Percentiles rank a stretch among this genome's conserved stretches.
These are phyloP conservation scores for Xylariaceae sp. DNA, from an alignment of 2,329 filamentous ascomycete genomes.

Conservation along the genomic window DNA sequence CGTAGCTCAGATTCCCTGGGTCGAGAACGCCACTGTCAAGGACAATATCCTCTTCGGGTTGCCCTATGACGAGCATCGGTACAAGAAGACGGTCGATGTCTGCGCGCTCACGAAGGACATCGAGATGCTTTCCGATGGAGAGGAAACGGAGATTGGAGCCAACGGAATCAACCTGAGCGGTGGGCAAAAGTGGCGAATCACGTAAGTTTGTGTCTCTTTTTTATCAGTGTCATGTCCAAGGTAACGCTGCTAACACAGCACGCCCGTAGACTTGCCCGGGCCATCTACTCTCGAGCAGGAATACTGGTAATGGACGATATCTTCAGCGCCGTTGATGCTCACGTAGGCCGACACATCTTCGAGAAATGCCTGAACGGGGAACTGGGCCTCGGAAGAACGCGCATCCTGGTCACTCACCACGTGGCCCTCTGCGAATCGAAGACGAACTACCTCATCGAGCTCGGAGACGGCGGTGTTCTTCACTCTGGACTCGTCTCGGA, in stretches of 20 bases:
- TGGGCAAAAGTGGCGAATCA: constrained; percentile 78
- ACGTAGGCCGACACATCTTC: constrained; percentile 74
- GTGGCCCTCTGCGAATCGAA: constrained; percentile 64
- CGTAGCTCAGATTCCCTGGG: constrained; percentile 77
- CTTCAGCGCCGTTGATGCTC: constrained; percentile 76
- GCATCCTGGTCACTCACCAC: constrained; percentile 77
- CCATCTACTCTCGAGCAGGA: constrained; percentile 72
- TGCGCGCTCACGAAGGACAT: constrained; percentile 74
- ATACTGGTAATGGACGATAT: constrained; percentile 78
- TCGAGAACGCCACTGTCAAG: constrained; percentile 73
- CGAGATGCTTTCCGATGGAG: constrained; percentile 69
- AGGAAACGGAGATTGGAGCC: constrained; percentile 74
- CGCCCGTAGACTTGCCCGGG: constrained; percentile 56
- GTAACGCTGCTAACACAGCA: constrained; percentile 9
- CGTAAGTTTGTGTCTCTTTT: constrained; percentile 30
- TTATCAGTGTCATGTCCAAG: neutral
- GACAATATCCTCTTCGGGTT: constrained; percentile 77
- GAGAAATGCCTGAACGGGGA: constrained; percentile 69
- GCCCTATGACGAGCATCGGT: constrained; percentile 63
- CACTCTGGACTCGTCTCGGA: constrained; percentile 61
- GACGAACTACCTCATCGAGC: constrained; percentile 68
- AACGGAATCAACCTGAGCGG: constrained; percentile 82
- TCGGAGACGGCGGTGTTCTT: constrained; percentile 62
- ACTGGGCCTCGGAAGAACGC: constrained; percentile 62
- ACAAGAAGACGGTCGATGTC: constrained; percentile 62